Evolutionary conservation across 208 protist species (phyloP).

Genomic region (Acanthamoeba royreba): DNA sequence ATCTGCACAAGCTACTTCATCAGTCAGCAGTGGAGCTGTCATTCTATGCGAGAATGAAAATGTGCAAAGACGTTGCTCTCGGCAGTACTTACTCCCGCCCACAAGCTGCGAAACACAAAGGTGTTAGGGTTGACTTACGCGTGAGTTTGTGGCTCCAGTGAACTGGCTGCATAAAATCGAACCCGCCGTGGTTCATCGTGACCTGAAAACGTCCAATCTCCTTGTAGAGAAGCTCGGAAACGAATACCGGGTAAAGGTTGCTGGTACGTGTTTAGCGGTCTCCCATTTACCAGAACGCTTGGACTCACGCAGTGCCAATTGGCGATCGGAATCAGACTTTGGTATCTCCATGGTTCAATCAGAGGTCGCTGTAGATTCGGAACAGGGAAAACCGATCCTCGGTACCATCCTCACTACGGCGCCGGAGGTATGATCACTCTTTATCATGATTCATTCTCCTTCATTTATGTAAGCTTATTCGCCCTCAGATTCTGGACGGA

Average conservation of each 20-base stretch:
- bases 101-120: neutral
- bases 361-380: neutral
- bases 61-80: slow-evolving; percentile 47
- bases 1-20: slow-evolving; percentile 27
- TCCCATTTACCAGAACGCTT: neutral
- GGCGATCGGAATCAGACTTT: neutral
- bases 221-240: neutral
- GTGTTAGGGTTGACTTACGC: no score
- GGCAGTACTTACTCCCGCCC: neutral
- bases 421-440: neutral
- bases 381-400: neutral
- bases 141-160: neutral
- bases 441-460: neutral
- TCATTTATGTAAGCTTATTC: neutral
- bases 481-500: neutral
- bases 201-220: neutral
- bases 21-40: neutral
- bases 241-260: slow-evolving; percentile 18
- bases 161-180: slow-evolving; percentile 38
- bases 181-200: neutral
- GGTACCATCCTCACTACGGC: slow-evolving; percentile 32
- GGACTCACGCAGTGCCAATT: neutral
- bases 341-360: neutral
- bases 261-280: neutral
- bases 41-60: slow-evolving; percentile 26